Evolutionary conservation across 2,329 filamentous ascomycete genomes (phyloP), one percentile per base, ranked within the genome.

Genomic region (Pseudonectria buxi): DNA sequence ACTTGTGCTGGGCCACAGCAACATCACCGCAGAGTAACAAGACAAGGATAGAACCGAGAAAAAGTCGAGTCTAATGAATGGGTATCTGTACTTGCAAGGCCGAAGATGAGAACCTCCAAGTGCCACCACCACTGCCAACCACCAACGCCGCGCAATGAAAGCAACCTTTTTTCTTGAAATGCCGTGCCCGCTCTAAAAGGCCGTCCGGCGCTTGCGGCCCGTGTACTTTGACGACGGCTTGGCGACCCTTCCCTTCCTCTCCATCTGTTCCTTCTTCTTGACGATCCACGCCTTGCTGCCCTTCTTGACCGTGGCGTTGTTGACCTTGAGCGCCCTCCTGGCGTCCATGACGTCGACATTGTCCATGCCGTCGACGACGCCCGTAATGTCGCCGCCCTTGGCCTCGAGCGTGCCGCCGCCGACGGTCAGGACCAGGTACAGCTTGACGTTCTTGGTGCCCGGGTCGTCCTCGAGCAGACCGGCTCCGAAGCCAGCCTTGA

Each of bases 391-490:
- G 7, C 84, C 83, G 2, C 75, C 73, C 29, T 59, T 62, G 24
- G 66, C 68, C 2, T 68, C 65, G 1, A 65, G 56, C 1, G 62
- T 65, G 0, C 63, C 64, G 4, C 77, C 78, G 24, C 90, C 92
- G 2, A 95, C 92, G 0, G 88, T 95, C 24, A 98, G 67, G 0
- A 98, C 90, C 3, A 98, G 71, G 59, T 98, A 98, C n/a, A 94
- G 70, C 70, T 98, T 98, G 49, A 83, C 79, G 56, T 89, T 95
- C 72, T 98, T 98, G 26, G 92, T 98, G 28, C 88, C 90, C 0
- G 86, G 86, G 58, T 96, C 90, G 62, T 98, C 92, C 62, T 96
- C 90, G 31, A 98, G 68, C 24, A 98, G 74, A 65, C 92, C 92
- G 0, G 92, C 92, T 31, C 92, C 90, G 54, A 98, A 98, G 0